These are phyloP conservation scores for Adansonia gregorii DNA, from an alignment of 441 rosid species.

Conservation along the genomic window DNA sequence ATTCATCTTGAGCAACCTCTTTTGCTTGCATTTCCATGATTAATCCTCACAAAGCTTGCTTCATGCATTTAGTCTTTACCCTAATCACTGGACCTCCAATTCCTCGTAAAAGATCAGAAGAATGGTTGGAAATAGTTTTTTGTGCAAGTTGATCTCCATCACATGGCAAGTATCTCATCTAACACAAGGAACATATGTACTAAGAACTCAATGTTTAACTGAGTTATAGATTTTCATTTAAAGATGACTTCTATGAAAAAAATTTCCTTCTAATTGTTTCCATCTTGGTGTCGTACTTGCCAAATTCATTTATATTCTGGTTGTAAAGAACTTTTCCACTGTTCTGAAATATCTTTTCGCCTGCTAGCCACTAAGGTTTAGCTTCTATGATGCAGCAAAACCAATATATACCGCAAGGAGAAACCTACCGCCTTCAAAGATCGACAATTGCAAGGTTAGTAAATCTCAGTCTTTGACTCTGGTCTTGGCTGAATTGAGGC, in stretches of 20 bases:
- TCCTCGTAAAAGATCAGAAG: too few species aligned
- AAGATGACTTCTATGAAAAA: too few species aligned
- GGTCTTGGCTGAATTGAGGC: background rate
- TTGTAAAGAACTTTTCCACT: background rate
- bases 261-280: too few species aligned
- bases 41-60: too few species aligned
- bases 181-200: background rate
- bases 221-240: background rate
- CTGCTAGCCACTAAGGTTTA: constrained; percentile 75
- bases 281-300: too few species aligned
- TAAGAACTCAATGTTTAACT: background rate
- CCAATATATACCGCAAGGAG: constrained; percentile 92
- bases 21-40: too few species aligned
- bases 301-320: background rate
- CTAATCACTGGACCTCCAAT: too few species aligned
- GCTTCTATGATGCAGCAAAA: constrained; percentile 89
- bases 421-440: constrained; percentile 81
- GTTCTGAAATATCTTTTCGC: constrained; percentile 28
- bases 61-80: too few species aligned
- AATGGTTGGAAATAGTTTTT: too few species aligned
- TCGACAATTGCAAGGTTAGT: constrained; percentile 75
- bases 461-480: background rate
- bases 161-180: background rate
- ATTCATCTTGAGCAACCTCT: too few species aligned
- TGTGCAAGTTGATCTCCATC: too few species aligned